A percentile compares a stretch with the other conserved stretches of the same genome.
These are phyloP conservation scores for Beauveria scarabaeidicola DNA, from an alignment of 2,329 filamentous ascomycete genomes.

Conservation along the genomic window DNA sequence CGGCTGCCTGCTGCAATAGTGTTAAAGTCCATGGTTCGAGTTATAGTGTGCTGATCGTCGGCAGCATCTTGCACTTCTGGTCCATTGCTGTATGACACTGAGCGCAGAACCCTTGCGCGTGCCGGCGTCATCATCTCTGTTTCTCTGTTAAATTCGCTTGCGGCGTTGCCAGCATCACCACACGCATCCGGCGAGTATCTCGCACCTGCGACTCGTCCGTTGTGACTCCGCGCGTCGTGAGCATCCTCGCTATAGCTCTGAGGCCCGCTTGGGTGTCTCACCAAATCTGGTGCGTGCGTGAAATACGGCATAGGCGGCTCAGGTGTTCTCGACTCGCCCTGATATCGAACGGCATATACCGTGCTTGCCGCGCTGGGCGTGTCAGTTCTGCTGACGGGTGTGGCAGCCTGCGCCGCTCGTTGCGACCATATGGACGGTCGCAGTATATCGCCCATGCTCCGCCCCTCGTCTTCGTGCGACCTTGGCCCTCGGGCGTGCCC, in stretches of 20 bases:
- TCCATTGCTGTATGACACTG: slow-evolving; percentile 6
- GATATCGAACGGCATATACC: slow-evolving; percentile 54
- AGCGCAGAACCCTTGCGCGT: not conserved
- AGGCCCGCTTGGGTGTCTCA: slow-evolving; percentile 5
- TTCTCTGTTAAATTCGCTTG: not conserved
- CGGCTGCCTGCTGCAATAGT: not conserved
- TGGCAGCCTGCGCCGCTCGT: slow-evolving; percentile 45
- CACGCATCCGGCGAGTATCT: not conserved
- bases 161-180: not conserved
- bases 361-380: slow-evolving; percentile 57
- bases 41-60: not conserved
- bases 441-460: slow-evolving; percentile 27
- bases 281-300: not conserved
- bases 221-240: not conserved
- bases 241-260: slow-evolving; percentile 2
- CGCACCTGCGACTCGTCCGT: not conserved
- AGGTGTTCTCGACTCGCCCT: slow-evolving; percentile 43
- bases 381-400: slow-evolving; percentile 52
- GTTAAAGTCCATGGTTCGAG: slow-evolving; percentile 1
- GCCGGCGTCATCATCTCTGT: not conserved
- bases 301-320: slow-evolving; percentile 26
- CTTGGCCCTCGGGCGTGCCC: slow-evolving; percentile 15
- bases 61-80: not conserved
- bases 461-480: slow-evolving; percentile 18
- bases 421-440: slow-evolving; percentile 47